These are phyloP conservation scores for Petunia axillaris DNA, from an alignment of 257 asterid species.

Conservation along the genomic window DNA sequence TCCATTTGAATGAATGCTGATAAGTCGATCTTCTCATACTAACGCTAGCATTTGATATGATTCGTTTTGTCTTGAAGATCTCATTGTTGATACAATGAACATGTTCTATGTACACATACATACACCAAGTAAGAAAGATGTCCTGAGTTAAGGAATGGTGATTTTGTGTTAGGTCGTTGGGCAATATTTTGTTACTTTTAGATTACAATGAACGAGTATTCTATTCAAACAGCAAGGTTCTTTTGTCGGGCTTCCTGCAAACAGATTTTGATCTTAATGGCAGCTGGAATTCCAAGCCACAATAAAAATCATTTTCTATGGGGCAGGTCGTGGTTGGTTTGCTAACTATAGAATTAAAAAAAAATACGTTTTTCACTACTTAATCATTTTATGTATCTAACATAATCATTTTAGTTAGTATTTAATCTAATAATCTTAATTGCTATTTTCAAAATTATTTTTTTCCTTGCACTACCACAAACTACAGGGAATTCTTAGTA, in stretches of 20 bases:
- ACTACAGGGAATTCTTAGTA: no score
- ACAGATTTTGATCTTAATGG: constrained; percentile 9
- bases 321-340: neutral
- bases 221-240: neutral
- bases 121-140: constrained; percentile 13
- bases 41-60: constrained; percentile 10
- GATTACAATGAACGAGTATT: neutral
- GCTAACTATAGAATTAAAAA: no score
- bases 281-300: constrained; percentile 14
- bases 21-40: neutral
- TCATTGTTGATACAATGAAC: neutral
- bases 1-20: neutral
- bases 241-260: neutral
- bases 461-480: no score
- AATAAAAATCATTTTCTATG: neutral
- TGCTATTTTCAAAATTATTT: no score
- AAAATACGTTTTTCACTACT: no score
- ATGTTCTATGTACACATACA: constrained; percentile 8
- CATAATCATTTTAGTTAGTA: no score
- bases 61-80: constrained; percentile 17
- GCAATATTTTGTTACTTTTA: neutral
- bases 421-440: no score
- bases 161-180: neutral
- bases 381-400: no score
- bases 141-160: neutral